These are phyloP conservation scores for Ilex aquifolium DNA, from an alignment of 257 asterid genomes.

Conservation along the genomic window DNA sequence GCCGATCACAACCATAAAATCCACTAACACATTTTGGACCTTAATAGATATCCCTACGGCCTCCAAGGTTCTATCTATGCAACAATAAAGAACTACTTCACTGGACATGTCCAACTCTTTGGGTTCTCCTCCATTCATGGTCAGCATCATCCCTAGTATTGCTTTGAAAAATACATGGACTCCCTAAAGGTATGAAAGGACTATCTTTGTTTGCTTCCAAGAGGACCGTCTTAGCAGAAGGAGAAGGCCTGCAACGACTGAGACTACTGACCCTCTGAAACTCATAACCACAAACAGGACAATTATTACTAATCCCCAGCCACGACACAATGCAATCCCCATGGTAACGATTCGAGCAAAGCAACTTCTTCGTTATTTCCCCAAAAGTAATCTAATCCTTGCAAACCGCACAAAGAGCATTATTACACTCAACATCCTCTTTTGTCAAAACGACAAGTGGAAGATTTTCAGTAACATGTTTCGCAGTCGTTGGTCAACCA, in stretches of 20 bases:
- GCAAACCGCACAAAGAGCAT: neutral
- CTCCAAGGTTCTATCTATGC: no score
- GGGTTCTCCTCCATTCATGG: slow-evolving; percentile 40
- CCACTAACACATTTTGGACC: no score
- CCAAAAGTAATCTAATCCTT: neutral
- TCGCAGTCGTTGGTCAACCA: slow-evolving; percentile 34
- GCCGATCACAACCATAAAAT: no score
- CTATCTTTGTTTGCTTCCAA: no score
- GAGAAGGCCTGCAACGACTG: no score
- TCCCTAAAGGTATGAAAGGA: no score
- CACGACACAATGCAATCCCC: neutral
- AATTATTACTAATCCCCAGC: neutral
- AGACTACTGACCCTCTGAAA: no score
- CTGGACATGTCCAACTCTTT: slow-evolving; percentile 10
- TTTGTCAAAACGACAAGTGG: slow-evolving; percentile 20
- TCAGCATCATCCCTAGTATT: slow-evolving; percentile 56
- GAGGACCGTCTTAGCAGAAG: no score
- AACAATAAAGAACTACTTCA: slow-evolving; percentile 10
- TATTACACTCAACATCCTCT: slow-evolving; percentile 19
- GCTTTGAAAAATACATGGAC: no score
- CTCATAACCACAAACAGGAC: slow-evolving; percentile 36
- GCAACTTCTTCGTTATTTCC: neutral
- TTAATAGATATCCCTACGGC: no score
- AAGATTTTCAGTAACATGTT: slow-evolving; percentile 23
- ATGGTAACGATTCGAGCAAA: neutral